Evolutionary conservation across 2,329 filamentous ascomycete species (phyloP), one percentile per base, ranked within the genome.

Genomic region (Anisogramma anomala): DNA sequence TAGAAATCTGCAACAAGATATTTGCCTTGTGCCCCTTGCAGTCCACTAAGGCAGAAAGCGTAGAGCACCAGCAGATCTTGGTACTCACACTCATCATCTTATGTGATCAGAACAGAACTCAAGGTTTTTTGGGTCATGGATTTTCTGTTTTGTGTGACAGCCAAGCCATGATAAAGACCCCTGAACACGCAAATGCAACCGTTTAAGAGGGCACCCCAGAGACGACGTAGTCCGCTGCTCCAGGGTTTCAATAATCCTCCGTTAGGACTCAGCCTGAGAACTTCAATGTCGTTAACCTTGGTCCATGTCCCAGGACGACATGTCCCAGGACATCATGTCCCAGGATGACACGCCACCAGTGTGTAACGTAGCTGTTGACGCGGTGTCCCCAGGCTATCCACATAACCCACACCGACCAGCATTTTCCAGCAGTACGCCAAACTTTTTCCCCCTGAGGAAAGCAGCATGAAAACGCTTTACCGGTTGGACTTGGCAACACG

Each of bases 401-500:
- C 55, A 53, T 53, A 39, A 42, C 41, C 35, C 35, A 31, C 30
- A 38, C 54, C 53, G 54, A 53, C 56, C 57, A 58, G 52, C 54
- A 46, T 53, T 52, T 47, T 52, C 50, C 50, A 42, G 48, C 44
- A 46, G 27, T 44, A 46, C 41, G 42, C 44, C 44, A 33, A 43
- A 25, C 38, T 28, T 39, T 34, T 40, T 32, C 38, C 33, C 22
- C 38, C 31, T 25, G 17, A 33, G 26, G 20, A 33, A 36, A 45
- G 34, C 23, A 37, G 31, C 36, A 33, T 36, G 40, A 39, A 44
- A 41, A 45, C 48, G 39, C 52, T 88, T 88, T 96, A 98, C 83
- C 91, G 85, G 83, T 98, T 98, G 80, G 79, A 86, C 86, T 98
- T 98, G 74, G 91, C 91, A 62, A 98, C 91, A 91, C 91, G 91